Evolutionary conservation across 139 green algal genomes (phyloP), one percentile per base, ranked within the genome.

Genomic region (Penium margaritaceum): DNA sequence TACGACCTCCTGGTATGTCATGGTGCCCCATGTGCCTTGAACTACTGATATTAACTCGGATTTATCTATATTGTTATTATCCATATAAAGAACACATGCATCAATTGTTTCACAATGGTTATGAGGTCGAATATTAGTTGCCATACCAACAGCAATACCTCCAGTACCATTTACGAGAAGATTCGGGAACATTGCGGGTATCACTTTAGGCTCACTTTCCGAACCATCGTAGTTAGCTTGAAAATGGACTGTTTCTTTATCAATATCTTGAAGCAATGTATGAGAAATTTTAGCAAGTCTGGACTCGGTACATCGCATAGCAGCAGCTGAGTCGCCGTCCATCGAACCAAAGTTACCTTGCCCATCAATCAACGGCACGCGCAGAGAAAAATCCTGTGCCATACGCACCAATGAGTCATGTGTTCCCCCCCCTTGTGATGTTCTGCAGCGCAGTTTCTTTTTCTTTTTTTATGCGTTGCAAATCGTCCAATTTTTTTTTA

Each of bases 341-440:
- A 95, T 57, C 0, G 85, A 93, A 0, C 93, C 92, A 84, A 98
- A 98, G 80, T 98, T 98, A 55, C 92, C 93, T 79, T 98, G 93
- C n/a, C 93, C 93, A 14, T 85, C 74, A 44, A 97, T 84, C 77
- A 97, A 82, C 15, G 87, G 84, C 14, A 79, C 41, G 7, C 83
- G 74, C 89, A 95, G 90, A 30, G 70, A 83, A 64, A 94, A 95
- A n/a, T n/a, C n/a, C n/a, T n/a, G n/a, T n/a, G n/a, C n/a, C n/a
- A n/a, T n/a, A n/a, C n/a, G n/a, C n/a, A n/a, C n/a, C n/a, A n/a
- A n/a, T n/a, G n/a, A n/a, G n/a, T n/a, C n/a, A n/a, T n/a, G n/a
- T n/a, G n/a, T n/a, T n/a, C n/a, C n/a, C n/a, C n/a, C n/a, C n/a
- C n/a, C n/a, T n/a, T n/a, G n/a, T n/a, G n/a, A n/a, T n/a, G n/a